Evolutionary conservation across 164 flowering plant species (phyloP).

Genomic region (Chimonanthus salicifolius): DNA sequence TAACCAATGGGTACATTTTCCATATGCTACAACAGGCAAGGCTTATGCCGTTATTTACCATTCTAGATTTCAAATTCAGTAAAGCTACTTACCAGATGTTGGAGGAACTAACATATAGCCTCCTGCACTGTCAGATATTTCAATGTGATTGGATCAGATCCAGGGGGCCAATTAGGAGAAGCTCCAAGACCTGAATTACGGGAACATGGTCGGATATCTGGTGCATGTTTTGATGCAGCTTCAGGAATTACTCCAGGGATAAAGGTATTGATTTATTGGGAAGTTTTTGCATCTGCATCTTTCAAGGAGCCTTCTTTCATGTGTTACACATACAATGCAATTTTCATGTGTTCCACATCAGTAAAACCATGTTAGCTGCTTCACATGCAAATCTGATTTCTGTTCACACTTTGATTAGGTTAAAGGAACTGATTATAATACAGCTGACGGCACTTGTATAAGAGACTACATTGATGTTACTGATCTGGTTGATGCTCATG

Average conservation of each 20-base stretch:
- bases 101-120: background rate
- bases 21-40: background rate
- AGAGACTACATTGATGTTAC: slow-evolving; percentile 96
- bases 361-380: background rate
- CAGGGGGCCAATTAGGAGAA: slow-evolving; percentile 92
- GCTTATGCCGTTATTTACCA: background rate
- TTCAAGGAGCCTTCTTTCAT: background rate
- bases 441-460: slow-evolving; percentile 86
- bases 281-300: background rate
- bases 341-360: background rate
- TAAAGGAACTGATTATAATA: slow-evolving; percentile 84
- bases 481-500: slow-evolving; percentile 97
- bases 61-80: background rate
- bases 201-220: slow-evolving; percentile 96
- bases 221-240: slow-evolving; percentile 99
- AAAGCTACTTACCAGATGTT: background rate
- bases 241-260: slow-evolving; percentile 70
- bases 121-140: slow-evolving; percentile 54
- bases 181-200: slow-evolving; percentile 96
- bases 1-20: too few relatives aligned
- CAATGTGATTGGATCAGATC: slow-evolving; percentile 98
- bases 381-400: background rate
- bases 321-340: background rate
- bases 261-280: slow-evolving; percentile 46
- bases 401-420: slow-evolving; percentile 37